Evolutionary conservation across 352 stramenopile species (phyloP).

Genomic region (Pythium inflatum): DNA sequence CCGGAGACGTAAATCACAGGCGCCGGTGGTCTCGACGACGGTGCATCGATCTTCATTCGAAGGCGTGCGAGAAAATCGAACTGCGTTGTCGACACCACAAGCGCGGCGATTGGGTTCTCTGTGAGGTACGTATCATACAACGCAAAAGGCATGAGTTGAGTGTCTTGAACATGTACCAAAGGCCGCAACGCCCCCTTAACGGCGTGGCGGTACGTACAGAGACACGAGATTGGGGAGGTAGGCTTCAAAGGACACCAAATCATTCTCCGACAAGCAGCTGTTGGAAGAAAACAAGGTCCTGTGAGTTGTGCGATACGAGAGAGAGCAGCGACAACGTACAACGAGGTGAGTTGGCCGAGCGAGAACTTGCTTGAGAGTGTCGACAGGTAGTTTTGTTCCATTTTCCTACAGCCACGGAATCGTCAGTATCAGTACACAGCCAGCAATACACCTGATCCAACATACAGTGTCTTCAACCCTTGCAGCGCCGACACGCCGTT

Average conservation of each 20-base stretch:
- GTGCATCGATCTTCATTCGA: not conserved
- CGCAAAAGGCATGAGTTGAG: too few relatives aligned
- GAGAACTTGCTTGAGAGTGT: not conserved
- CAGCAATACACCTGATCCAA: not conserved
- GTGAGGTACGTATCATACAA: not conserved
- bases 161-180: not conserved
- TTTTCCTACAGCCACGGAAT: not conserved
- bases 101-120: not conserved
- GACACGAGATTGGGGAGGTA: not conserved
- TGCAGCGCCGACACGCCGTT: not conserved
- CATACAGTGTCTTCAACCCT: not conserved
- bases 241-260: not conserved
- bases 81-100: not conserved
- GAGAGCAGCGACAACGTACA: too few relatives aligned
- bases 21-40: not conserved
- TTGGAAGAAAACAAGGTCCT: not conserved
- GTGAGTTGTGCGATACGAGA: not conserved
- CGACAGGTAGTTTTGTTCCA: constrained; percentile 10
- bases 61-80: not conserved
- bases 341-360: not conserved
- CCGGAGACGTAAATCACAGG: not conserved
- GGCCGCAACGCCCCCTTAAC: too few relatives aligned
- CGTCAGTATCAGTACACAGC: not conserved
- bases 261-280: not conserved
- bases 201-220: too few relatives aligned